Conservation (phyloP, 1,284 basidiomycete species). For the Acaromyces ingoldii region DNA sequence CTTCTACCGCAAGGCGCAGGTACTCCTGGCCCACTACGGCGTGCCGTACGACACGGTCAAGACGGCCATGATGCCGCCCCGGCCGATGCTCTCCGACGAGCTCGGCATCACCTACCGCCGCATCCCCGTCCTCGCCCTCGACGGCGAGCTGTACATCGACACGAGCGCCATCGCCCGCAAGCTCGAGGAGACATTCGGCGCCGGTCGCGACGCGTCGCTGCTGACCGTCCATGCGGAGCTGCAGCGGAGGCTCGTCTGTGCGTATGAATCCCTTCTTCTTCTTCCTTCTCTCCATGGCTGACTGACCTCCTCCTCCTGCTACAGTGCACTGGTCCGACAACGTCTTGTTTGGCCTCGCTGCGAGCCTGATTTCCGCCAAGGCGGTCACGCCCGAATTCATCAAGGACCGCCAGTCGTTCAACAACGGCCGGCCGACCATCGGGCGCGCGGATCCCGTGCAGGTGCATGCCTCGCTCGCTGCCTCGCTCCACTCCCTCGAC, state of each 20-base stretch:
- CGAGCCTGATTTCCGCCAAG: not conserved
- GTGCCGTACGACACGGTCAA: not conserved
- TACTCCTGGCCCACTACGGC: not conserved
- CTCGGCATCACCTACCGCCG: not conserved
- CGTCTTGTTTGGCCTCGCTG: not conserved
- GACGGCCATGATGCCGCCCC: not conserved
- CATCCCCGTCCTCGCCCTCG: not conserved
- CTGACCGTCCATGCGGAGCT: not conserved
- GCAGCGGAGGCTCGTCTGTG: not conserved
- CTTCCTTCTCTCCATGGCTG: too few species aligned
- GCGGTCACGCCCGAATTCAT: constrained; percentile 26
- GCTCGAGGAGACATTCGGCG: not conserved
- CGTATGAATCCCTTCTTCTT: not conserved
- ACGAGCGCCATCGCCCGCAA: not conserved
- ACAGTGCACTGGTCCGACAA: not conserved
- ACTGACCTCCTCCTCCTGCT: not conserved
- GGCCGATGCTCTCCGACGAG: not conserved
- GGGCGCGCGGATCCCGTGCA: not conserved
- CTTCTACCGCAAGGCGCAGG: not conserved
- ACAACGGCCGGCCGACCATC: not conserved
- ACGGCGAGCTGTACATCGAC: not conserved
- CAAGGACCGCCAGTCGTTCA: constrained; percentile 34
- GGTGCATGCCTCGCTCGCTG: not conserved
- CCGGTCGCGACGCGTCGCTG: not conserved
- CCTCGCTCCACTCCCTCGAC: not conserved